Evolutionary conservation across 331 rosid genomes (phyloP), one percentile per base, ranked within the genome.

Genomic region (Saraca asoca): DNA sequence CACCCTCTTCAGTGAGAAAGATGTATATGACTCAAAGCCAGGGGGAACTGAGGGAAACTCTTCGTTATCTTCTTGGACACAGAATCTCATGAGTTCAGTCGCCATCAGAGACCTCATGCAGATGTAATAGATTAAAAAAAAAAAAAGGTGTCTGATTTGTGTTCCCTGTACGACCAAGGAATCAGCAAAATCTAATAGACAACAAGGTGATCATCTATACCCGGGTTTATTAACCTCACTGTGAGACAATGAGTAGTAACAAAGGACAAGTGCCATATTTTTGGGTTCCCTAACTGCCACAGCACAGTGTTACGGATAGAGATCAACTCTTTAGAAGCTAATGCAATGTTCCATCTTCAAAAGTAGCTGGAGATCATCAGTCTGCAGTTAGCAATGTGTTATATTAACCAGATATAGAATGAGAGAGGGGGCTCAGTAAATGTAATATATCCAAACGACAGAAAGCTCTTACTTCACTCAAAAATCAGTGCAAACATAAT

Each of bases 21-120:
- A 83, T 60, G 88, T 81, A 75, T 76, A 88, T 67, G 96, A 83
- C 85, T 94, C 99, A 66, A 94, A 94, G 54, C 99, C 99, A 2
- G 99, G 99, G 75, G 99, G 99, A 77, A 90, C 91, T 17, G 96
- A 78, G 63, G 99, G 99, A 80, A 81, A 90, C 51, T 90, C 99
- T 7, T 94, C 99, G 7, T 74, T 90, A 72, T 94, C 99, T 66
- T 94, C 99, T 79, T 88, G 83, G 50, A 88, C 73, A 62, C 95
- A 82, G 54, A 87, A 79, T 70, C 95, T 77, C 85, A 94, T 74
- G 64, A 90, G 92, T 71, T 94, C 92, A 6, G 97, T 90, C 79
- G 95, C 98, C 98, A 94, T 94, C 67, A 68, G 66, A 68, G 75
- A 66, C 53, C 56, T 53, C 73, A 45, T 63, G 53, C 64, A 70